These are phyloP conservation scores for Ciborinia camelliae DNA, from an alignment of 2,329 filamentous ascomycete species.

Conservation along the genomic window DNA sequence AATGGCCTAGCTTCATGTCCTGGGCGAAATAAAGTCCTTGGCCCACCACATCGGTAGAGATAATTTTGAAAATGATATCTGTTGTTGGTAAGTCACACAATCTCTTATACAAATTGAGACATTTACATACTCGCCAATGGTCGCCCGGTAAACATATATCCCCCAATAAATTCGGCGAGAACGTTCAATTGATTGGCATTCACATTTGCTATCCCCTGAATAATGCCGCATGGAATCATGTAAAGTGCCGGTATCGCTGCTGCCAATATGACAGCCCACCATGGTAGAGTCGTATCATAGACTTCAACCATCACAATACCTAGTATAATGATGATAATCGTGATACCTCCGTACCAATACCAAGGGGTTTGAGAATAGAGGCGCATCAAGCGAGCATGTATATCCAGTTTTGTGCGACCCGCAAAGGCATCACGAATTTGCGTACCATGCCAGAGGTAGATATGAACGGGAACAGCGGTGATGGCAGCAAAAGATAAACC, in stretches of 20 bases:
- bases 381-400: constrained; percentile 53
- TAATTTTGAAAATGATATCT: constrained; percentile 74
- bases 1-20: constrained; percentile 50
- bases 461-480: constrained; percentile 64
- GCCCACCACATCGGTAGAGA: constrained; percentile 43
- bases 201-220: constrained; percentile 46
- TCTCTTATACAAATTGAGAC: constrained; percentile 31
- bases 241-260: constrained; percentile 45
- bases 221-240: constrained; percentile 39
- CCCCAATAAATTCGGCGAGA: constrained; percentile 39
- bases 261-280: constrained; percentile 50
- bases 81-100: constrained; percentile 53
- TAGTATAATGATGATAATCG: constrained; percentile 35
- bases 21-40: constrained; percentile 46
- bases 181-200: constrained; percentile 48
- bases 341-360: constrained; percentile 50
- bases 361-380: constrained; percentile 52
- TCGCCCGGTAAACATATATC: constrained; percentile 47
- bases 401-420: constrained; percentile 43
- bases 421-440: constrained; percentile 52
- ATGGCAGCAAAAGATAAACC: constrained; percentile 71
- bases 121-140: constrained; percentile 66
- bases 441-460: constrained; percentile 61
- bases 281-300: constrained; percentile 46
- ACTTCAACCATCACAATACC: constrained; percentile 36